Evolutionary conservation across 2,329 filamentous ascomycete genomes (phyloP).

Genomic region (Sarocladium kiliense): DNA sequence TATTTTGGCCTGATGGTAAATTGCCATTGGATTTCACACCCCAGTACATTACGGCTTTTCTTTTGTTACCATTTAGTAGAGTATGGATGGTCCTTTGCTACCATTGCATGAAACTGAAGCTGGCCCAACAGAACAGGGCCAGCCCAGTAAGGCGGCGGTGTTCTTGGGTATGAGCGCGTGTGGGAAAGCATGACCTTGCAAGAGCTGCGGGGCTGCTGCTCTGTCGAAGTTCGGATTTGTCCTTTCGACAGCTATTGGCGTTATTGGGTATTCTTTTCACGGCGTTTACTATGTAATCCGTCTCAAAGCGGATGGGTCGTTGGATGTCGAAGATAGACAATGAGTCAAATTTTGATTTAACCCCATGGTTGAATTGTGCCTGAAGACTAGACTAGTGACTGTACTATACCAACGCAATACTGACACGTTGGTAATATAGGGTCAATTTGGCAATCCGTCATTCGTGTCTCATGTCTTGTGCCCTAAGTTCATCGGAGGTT

Average conservation of each 20-base stretch:
- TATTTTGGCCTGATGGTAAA: neutral
- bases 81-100: neutral
- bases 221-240: neutral
- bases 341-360: neutral
- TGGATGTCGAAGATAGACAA: neutral
- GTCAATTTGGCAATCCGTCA: no score
- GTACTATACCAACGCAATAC: no score
- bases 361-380: no score
- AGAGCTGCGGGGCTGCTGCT: conserved; percentile 6
- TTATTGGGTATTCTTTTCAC: neutral
- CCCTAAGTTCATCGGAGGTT: no score
- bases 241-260: neutral
- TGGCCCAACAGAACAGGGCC: neutral
- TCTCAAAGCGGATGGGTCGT: neutral
- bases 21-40: neutral
- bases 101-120: neutral
- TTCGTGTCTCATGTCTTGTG: no score
- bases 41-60: neutral
- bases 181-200: conserved; percentile 6
- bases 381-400: no score
- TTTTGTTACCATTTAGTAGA: neutral
- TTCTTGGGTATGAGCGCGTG: neutral
- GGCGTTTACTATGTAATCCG: no score
- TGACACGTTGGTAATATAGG: no score
- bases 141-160: neutral